Base-by-base conservation (phyloP, 108 stramenopile genomes). In the Nannochloropsis salina region DNA sequence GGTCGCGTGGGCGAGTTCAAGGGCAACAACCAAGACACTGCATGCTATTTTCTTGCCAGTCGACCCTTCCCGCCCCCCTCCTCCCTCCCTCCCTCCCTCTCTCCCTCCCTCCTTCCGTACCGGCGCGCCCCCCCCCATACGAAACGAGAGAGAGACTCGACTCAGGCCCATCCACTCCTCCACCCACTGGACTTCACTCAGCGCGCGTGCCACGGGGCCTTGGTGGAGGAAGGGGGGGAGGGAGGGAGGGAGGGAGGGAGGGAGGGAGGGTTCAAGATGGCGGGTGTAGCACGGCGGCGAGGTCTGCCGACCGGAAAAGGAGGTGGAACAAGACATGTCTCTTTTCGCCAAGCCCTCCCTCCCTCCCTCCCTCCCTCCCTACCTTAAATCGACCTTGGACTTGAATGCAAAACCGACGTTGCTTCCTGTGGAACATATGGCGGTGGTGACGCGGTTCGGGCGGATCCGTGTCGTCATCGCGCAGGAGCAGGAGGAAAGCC, bases 81-180 rank as follows among this genome's bases (percentile, higher is more conserved):
- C 47, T 51, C 47, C 47, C 12, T 51, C 12, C 61, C 61, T 74
- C 61, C 61, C 61, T 74, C 61, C 61, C 61, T 74, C 61, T n/a
- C 61, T 74, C 61, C 61, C 61, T 74, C 5, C 61, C 61, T 74
- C 1, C n/a, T n/a, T 5, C 61, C 61, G 2, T n/a, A 74, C 61
- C n/a, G 61, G 61, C 61, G 61, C 61, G 61, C n/a, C n/a, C n/a
- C n/a, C n/a, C n/a, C n/a, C n/a, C n/a, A n/a, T 2, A 74, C n/a
- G 5, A n/a, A 74, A 74, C 20, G 61, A 74, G 2, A 74, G 61
- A 2, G 61, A 15, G 61, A 74, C 61, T 15, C 61, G 61, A 74
- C 61, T 74, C 61, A 74, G n/a, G 61, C 61, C 15, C 61, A 74
- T 74, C 61, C 61, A 74, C 61, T 74, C 61, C 61, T 74, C 61